Evolutionary conservation across 331 rosid genomes (phyloP).

Genomic region (Cucumis variabilis): DNA sequence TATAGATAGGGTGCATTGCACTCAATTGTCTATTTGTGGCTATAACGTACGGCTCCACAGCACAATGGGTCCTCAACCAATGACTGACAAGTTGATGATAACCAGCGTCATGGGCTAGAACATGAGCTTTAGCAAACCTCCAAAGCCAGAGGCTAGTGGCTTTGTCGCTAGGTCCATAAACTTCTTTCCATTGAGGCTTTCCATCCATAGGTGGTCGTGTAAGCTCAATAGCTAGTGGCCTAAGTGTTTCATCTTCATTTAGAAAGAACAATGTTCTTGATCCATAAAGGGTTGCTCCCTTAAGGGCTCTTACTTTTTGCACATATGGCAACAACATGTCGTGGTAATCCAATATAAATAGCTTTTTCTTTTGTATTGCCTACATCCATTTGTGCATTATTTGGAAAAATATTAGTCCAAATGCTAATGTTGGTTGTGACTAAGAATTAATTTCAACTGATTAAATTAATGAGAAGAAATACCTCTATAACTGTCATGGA

Average conservation of each 20-base stretch:
- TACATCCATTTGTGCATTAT: background rate
- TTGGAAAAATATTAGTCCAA: background rate
- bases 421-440: background rate
- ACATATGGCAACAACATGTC: background rate
- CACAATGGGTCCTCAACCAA: conserved; percentile 54
- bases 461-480: background rate
- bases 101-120: conserved; percentile 58
- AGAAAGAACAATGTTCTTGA: conserved; percentile 55
- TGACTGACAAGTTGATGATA: conserved; percentile 63
- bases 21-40: conserved; percentile 58
- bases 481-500: conserved; percentile 4
- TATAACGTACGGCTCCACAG: conserved; percentile 47
- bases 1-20: conserved; percentile 56
- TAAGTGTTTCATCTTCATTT: conserved; percentile 42
- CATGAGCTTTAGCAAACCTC: conserved; percentile 64
- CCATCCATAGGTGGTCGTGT: conserved; percentile 44
- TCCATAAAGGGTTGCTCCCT: conserved; percentile 51
- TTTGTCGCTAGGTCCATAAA: conserved; percentile 40
- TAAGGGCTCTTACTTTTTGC: background rate
- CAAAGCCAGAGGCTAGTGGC: conserved; percentile 57
- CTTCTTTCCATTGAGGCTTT: conserved; percentile 49
- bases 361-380: background rate
- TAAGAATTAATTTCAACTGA: background rate
- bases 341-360: background rate
- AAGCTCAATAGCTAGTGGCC: conserved; percentile 61